A percentile compares a stretch with the other conserved stretches of the same genome.
Conservation (phyloP, 176 grass and related monocot genomes). For the Aegilops tauschii region DNA sequence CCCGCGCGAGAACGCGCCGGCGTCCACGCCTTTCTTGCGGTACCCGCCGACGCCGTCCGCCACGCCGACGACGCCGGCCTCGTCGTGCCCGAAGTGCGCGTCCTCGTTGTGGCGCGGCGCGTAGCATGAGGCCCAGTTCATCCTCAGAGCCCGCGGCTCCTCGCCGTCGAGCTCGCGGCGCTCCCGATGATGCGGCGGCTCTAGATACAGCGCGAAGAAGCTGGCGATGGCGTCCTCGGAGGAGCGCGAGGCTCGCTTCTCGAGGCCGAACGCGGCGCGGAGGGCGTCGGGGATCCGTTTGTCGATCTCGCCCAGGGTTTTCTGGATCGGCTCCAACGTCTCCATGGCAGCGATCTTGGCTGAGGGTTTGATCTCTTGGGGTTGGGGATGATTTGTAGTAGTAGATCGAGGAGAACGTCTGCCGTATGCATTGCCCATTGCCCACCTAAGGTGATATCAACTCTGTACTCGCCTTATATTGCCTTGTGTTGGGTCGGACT, state of each 20-base stretch:
- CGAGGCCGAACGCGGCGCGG: not conserved
- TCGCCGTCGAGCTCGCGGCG: not conserved
- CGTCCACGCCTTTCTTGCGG: not conserved
- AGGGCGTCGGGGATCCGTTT: not conserved
- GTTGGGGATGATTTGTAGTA: not conserved
- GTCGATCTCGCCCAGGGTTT: conserved; percentile 22
- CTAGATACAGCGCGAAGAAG: not conserved
- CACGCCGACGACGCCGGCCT: conserved; percentile 14
- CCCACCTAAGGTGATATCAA: not conserved
- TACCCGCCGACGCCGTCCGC: conserved; percentile 41
- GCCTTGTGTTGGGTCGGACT: not conserved
- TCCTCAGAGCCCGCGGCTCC: not conserved
- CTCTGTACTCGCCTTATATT: not conserved
- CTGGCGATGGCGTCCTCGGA: not conserved
- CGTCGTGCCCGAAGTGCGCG: conserved; percentile 30
- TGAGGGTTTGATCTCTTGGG: not conserved
- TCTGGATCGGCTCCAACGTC: conserved; percentile 2
- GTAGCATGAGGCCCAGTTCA: conserved; percentile 18
- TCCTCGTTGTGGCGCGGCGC: conserved; percentile 12
- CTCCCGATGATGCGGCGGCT: not conserved
- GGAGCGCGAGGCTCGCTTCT: not conserved
- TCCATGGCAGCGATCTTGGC: not conserved
- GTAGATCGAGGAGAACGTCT: not conserved
- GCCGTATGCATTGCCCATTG: not conserved
- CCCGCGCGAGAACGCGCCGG: conserved; percentile 22